Evolutionary conservation across 1,139 yeast species (phyloP).

Genomic region (Magnusiomyces magnusii): DNA sequence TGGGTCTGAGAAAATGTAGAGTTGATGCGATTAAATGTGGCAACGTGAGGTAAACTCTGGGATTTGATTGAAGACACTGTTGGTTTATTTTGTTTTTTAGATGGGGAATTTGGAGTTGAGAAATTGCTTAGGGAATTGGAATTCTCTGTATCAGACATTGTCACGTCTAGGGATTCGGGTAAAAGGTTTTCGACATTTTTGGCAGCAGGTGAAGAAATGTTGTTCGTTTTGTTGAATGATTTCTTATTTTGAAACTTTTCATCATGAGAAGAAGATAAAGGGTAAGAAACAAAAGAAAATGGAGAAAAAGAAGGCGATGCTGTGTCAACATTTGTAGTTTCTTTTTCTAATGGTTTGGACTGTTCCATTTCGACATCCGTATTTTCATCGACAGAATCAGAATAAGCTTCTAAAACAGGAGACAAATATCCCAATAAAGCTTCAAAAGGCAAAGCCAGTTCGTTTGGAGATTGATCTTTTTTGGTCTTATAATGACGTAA

Average conservation of each 20-base stretch:
- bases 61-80: not conserved
- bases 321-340: too few relatives aligned
- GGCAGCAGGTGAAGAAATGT: not conserved
- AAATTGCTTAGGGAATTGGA: too few relatives aligned
- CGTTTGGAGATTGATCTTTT: not conserved
- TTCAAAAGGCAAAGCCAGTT: not conserved
- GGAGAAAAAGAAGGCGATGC: too few relatives aligned
- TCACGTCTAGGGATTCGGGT: not conserved
- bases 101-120: too few relatives aligned
- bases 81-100: not conserved
- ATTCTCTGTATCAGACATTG: not conserved
- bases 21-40: not conserved
- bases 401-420: not conserved
- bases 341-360: too few relatives aligned
- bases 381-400: not conserved
- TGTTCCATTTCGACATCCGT: not conserved
- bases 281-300: too few relatives aligned
- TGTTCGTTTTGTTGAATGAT: not conserved
- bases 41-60: not conserved
- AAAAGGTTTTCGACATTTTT: not conserved
- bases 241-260: not conserved
- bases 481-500: not conserved
- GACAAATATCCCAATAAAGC: not conserved
- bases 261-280: too few relatives aligned
- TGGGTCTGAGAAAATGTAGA: not conserved